Evolutionary conservation across 73 alveolate genomes (phyloP).

Genomic region (Blepharisma stoltei): DNA sequence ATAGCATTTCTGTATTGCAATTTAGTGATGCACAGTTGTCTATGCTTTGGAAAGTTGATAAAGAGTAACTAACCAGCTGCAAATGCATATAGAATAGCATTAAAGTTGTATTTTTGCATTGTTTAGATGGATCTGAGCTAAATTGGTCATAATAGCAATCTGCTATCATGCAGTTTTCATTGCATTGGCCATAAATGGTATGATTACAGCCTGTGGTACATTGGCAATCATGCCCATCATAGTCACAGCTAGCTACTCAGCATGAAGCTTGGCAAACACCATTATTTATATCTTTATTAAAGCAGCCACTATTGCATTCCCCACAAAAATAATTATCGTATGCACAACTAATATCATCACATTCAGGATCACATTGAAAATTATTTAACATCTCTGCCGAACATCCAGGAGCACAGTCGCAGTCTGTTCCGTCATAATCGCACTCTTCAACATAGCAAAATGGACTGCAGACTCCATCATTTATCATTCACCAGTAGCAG

Average conservation of each 20-base stretch:
- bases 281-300: neutral
- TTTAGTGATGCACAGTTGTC: too few relatives aligned
- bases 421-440: neutral
- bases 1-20: too few relatives aligned
- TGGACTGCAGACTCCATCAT: neutral
- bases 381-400: neutral
- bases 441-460: neutral
- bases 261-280: neutral
- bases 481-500: neutral
- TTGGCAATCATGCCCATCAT: neutral
- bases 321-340: neutral
- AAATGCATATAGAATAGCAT: too few relatives aligned
- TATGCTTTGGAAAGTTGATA: too few relatives aligned
- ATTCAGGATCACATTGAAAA: neutral
- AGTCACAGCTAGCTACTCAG: neutral
- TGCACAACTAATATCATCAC: neutral
- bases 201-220: constrained; percentile 10
- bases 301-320: constrained; percentile 9
- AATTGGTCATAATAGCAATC: too few relatives aligned
- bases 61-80: too few relatives aligned
- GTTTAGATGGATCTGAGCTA: too few relatives aligned
- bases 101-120: too few relatives aligned
- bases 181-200: too few relatives aligned
- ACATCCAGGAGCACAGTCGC: neutral
- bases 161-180: too few relatives aligned